A percentile compares a stretch with the other conserved stretches of the same genome.
Evolutionary conservation across 345 rosid genomes (phyloP).

Genomic region (Combretum micranthum): DNA sequence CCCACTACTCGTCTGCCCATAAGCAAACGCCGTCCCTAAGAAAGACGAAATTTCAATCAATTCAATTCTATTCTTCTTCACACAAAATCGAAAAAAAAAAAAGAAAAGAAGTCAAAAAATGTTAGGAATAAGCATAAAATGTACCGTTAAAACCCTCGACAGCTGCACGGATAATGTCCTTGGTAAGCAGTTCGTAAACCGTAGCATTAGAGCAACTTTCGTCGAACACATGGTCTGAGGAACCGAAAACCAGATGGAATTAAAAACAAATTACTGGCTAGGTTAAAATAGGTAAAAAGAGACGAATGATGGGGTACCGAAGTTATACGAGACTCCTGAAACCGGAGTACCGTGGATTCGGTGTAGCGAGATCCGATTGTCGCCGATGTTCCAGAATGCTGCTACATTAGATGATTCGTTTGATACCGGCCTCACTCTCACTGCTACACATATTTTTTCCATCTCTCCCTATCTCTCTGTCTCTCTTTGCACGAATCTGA

Average conservation of each 20-base stretch:
- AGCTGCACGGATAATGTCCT: constrained; percentile 67
- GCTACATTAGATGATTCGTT: constrained; percentile 24
- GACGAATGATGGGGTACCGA: constrained; percentile 35
- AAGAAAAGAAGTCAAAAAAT: too few species aligned
- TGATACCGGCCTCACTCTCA: constrained; percentile 63
- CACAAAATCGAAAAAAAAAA: background rate
- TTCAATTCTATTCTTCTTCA: background rate
- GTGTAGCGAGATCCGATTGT: constrained; percentile 75
- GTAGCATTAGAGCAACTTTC: constrained; percentile 54
- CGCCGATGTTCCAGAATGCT: constrained; percentile 52
- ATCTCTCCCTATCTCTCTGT: constrained; percentile 27
- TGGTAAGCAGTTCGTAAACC: constrained; percentile 74
- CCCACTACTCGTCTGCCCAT: constrained; percentile 99
- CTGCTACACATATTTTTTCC: constrained; percentile 97
- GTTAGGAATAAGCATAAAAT: background rate
- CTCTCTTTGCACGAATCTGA: background rate
- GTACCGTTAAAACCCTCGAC: constrained; percentile 86
- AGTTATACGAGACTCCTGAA: constrained; percentile 56
- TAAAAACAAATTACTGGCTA: background rate
- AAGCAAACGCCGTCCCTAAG: constrained; percentile 88
- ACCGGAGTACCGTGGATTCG: constrained; percentile 60
- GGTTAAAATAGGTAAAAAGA: background rate
- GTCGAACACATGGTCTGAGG: constrained; percentile 74
- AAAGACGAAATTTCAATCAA: background rate
- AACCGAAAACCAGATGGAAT: background rate